phyloP scores from a whole-genome alignment of 331 rosid genomes.

The Cydonia oblonga region DNA sequence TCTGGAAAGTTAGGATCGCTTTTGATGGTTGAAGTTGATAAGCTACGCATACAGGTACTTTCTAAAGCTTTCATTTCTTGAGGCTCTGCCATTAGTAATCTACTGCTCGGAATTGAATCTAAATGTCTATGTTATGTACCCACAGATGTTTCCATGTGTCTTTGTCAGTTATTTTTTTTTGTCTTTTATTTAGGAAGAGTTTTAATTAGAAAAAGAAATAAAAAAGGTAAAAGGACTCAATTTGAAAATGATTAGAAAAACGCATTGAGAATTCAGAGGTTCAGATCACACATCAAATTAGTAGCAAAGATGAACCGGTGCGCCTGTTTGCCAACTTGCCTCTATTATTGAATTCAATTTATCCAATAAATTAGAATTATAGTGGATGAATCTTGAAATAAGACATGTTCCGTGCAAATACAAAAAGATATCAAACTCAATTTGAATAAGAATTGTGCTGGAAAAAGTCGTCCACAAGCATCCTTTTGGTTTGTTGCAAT shows the following conservation, averaged over 20 bases:
- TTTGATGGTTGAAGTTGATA: slow-evolving; percentile 71
- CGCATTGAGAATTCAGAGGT: neutral
- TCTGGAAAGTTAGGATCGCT: slow-evolving; percentile 83
- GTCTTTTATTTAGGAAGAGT: neutral
- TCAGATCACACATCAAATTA: neutral
- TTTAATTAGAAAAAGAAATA: neutral
- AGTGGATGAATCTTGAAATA: neutral
- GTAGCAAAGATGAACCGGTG: neutral
- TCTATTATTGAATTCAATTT: neutral
- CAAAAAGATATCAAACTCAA: neutral
- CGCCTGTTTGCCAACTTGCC: neutral
- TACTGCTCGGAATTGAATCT: neutral
- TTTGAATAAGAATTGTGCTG: neutral
- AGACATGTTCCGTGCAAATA: neutral
- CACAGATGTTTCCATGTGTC: neutral
- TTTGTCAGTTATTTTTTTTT: neutral
- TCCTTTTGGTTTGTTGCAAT: neutral
- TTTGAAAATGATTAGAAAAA: neutral
- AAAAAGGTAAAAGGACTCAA: neutral
- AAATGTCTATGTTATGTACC: neutral
- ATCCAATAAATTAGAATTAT: neutral
- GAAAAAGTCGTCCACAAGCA: neutral
- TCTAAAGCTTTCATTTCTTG: slow-evolving; percentile 24
- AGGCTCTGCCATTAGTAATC: neutral
- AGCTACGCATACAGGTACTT: slow-evolving; percentile 89